Evolutionary conservation across 139 green algal genomes (phyloP).

Genomic region (Picochlorum sp.): DNA sequence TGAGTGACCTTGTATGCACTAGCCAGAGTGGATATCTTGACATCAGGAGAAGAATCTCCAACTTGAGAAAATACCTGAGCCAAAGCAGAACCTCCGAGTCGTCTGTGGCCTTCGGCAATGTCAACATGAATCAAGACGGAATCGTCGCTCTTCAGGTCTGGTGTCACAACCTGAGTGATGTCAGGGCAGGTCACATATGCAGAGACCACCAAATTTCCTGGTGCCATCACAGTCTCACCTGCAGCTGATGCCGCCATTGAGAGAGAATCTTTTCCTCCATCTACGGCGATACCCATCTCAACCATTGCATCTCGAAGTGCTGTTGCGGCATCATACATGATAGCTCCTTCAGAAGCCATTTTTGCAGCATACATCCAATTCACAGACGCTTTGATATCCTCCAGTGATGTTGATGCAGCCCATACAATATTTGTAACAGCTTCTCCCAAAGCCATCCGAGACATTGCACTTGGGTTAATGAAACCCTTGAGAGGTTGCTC

Average conservation of each 20-base stretch:
- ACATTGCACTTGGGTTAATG: slow-evolving; percentile 86
- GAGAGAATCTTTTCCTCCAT: slow-evolving; percentile 97
- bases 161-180: slow-evolving; percentile 78
- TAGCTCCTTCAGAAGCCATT: slow-evolving; percentile 85
- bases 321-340: slow-evolving; percentile 89
- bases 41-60: slow-evolving; percentile 76
- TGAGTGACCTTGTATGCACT: slow-evolving; percentile 75
- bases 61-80: slow-evolving; percentile 74
- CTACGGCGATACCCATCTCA: slow-evolving; percentile 79
- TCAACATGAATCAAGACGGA: slow-evolving; percentile 85
- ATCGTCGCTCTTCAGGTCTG: slow-evolving; percentile 64
- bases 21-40: slow-evolving; percentile 56
- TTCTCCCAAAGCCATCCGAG: slow-evolving; percentile 86
- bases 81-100: slow-evolving; percentile 86
- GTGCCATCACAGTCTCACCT: slow-evolving; percentile 87
- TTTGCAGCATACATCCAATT: slow-evolving; percentile 99
- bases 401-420: slow-evolving; percentile 61
- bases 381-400: slow-evolving; percentile 86
- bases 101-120: slow-evolving; percentile 49
- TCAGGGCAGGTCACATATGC: slow-evolving; percentile 93
- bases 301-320: slow-evolving; percentile 66
- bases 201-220: slow-evolving; percentile 91
- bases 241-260: slow-evolving; percentile 88
- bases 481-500: slow-evolving; percentile 95
- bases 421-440: slow-evolving; percentile 93